phyloP scores from a whole-genome alignment of 805 yeast genomes.

The Pichia membranifaciens region DNA sequence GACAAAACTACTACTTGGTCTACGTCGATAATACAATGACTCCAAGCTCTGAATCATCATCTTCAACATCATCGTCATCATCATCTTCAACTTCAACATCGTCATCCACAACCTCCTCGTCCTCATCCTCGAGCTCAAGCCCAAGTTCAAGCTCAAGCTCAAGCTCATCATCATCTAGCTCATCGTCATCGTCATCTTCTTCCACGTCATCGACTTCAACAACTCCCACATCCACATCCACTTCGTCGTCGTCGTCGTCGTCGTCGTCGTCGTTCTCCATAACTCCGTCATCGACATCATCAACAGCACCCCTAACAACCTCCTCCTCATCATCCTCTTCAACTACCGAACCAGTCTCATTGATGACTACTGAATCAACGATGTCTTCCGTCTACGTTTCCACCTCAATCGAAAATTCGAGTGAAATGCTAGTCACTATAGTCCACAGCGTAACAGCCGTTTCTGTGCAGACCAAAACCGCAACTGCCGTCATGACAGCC shows the following conservation, averaged over 20 bases:
- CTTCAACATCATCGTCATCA: slow-evolving; percentile 17
- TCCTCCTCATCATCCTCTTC: background rate
- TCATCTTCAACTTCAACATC: slow-evolving; percentile 13
- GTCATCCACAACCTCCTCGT: slow-evolving; percentile 2
- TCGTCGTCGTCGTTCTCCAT: slow-evolving; percentile 2
- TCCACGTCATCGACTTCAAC: slow-evolving; percentile 13
- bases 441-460: slow-evolving; percentile 20
- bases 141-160: slow-evolving; percentile 12
- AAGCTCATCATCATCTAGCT: slow-evolving; percentile 4
- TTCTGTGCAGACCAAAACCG: background rate
- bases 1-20: slow-evolving; percentile 41
- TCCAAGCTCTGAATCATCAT: background rate
- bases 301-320: slow-evolving; percentile 11
- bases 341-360: background rate
- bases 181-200: slow-evolving; percentile 15
- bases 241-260: slow-evolving; percentile 9
- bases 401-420: slow-evolving; percentile 8
- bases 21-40: slow-evolving; percentile 30
- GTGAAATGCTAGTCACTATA: slow-evolving; percentile 15
- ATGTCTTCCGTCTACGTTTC: slow-evolving; percentile 10
- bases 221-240: slow-evolving; percentile 11
- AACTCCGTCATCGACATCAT: slow-evolving; percentile 9
- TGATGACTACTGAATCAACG: slow-evolving; percentile 12
- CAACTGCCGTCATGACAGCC: slow-evolving; percentile 16
- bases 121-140: slow-evolving; percentile 14